phyloP scores from a whole-genome alignment of 2,329 filamentous ascomycete genomes.

The Xylaria sp. region DNA sequence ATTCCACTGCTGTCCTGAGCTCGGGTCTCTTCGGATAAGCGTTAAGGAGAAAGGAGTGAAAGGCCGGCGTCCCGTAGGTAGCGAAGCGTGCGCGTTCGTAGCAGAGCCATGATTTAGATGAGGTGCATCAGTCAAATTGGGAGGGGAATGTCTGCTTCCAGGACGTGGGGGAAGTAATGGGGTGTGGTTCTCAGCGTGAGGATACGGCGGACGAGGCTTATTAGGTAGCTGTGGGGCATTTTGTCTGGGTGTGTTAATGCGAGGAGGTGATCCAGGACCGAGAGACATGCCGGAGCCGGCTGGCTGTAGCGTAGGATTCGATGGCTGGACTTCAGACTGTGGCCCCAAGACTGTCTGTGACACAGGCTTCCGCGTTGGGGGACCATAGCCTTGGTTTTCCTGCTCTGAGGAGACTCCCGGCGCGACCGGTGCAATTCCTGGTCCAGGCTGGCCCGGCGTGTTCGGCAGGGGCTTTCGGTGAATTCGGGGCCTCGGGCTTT shows the following conservation, averaged over 20 bases:
- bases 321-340: conserved; percentile 1
- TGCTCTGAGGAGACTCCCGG: conserved; percentile 38
- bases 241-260: conserved; percentile 25
- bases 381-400: conserved; percentile 40
- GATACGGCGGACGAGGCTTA: conserved; percentile 29
- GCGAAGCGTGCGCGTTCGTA: conserved; percentile 47
- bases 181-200: conserved; percentile 28
- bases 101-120: conserved; percentile 20
- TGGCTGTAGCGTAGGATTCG: background rate
- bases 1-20: conserved; percentile 78
- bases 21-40: conserved; percentile 78
- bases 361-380: conserved; percentile 37
- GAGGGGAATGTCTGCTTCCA: conserved; percentile 24
- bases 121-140: conserved; percentile 9
- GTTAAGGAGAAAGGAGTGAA: conserved; percentile 65
- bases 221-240: conserved; percentile 32
- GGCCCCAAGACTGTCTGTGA: conserved; percentile 12
- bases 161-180: conserved; percentile 39
- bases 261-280: conserved; percentile 35
- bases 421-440: conserved; percentile 25
- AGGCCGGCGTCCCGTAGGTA: conserved; percentile 52
- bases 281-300: conserved; percentile 41
- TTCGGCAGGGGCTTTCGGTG: conserved; percentile 62
- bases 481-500: conserved; percentile 57
- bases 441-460: conserved; percentile 37